These are phyloP conservation scores for Aspergillus saccharolyticus DNA, from an alignment of 495 filamentous ascomycete genomes.

Conservation along the genomic window DNA sequence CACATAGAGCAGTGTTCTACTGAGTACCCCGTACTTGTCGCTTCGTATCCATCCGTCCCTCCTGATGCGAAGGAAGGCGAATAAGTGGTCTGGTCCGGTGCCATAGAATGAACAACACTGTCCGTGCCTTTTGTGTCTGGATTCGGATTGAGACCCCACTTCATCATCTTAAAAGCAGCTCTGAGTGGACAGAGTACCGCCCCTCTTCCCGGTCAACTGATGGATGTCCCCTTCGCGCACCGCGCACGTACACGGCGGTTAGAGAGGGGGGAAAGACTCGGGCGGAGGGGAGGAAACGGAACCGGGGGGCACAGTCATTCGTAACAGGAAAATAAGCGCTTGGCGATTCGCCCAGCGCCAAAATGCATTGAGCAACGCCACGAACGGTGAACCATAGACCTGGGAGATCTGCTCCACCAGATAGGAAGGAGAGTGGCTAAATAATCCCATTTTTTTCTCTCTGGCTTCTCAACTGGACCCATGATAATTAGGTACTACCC, in stretches of 20 bases:
- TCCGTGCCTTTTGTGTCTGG: conserved; percentile 3
- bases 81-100: conserved; percentile 2
- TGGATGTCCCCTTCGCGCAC: background rate
- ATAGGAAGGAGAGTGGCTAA: background rate
- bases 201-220: background rate
- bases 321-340: background rate
- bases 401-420: conserved; percentile 5
- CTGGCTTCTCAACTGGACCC: background rate
- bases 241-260: background rate
- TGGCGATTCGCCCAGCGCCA: conserved; percentile 8
- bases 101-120: background rate
- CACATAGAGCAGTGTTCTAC: background rate
- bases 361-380: conserved; percentile 5
- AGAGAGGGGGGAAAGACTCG: background rate
- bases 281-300: background rate
- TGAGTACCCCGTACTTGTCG: background rate
- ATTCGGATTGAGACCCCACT: background rate
- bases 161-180: background rate
- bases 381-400: conserved; percentile 15
- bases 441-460: conserved; percentile 1
- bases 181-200: background rate
- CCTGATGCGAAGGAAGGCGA: background rate
- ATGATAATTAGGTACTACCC: background rate
- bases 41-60: conserved; percentile 3
- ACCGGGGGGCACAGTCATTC: background rate